Evolutionary conservation across 768 basidiomycete species (phyloP).

Genomic region (Lactifluus hygrophoroides): DNA sequence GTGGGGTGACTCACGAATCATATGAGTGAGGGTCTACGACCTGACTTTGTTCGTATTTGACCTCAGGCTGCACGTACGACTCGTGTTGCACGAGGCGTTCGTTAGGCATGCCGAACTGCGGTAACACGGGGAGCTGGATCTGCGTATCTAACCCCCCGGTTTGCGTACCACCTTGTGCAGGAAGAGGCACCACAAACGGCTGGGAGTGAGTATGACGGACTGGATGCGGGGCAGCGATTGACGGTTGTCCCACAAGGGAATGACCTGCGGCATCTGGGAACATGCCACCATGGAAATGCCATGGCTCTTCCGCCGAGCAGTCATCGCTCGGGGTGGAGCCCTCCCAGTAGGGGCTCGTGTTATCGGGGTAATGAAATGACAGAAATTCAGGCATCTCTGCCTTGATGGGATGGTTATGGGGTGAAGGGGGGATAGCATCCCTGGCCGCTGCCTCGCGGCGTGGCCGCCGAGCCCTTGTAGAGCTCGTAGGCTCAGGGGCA

Average conservation of each 20-base stretch:
- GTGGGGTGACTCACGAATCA: constrained; percentile 12
- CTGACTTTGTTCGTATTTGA: constrained; percentile 10
- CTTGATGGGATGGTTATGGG: constrained; percentile 3
- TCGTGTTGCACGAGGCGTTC: constrained; percentile 9
- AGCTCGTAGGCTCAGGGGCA: constrained; percentile 10
- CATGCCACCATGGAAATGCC: constrained; percentile 14
- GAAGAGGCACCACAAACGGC: background rate
- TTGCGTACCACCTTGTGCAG: background rate
- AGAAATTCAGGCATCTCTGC: constrained; percentile 10
- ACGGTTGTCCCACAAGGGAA: background rate
- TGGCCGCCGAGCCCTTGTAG: constrained; percentile 8
- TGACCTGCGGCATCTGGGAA: constrained; percentile 2
- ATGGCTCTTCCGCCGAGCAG: constrained; percentile 17
- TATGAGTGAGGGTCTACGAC: constrained; percentile 7
- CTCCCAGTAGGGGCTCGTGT: constrained; percentile 15
- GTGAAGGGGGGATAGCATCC: background rate
- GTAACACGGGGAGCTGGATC: constrained; percentile 11
- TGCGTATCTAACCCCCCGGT: background rate
- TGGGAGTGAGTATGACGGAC: constrained; percentile 7
- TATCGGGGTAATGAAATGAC: constrained; percentile 12
- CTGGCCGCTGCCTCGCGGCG: constrained; percentile 5
- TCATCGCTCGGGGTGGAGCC: constrained; percentile 19
- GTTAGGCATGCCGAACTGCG: constrained; percentile 6
- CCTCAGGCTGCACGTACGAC: constrained; percentile 13
- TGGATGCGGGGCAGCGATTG: constrained; percentile 9